Percentiles rank a stretch among this genome's conserved stretches.
Conservation (phyloP, 164 flowering plant species). For the Aristolochia californica region DNA sequence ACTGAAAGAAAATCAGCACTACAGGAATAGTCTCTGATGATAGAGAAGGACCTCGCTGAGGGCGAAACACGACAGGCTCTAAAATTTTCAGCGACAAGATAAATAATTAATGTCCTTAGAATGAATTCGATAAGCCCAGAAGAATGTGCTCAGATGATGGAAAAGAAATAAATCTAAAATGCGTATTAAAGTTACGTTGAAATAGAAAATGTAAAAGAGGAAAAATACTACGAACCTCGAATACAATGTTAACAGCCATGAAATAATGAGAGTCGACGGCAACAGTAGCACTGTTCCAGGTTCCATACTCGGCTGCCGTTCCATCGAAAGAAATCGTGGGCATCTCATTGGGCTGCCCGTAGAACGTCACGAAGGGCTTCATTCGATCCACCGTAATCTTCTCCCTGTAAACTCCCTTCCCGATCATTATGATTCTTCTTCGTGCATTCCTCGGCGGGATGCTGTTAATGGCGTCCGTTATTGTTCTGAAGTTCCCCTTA, state of each 20-base stretch:
- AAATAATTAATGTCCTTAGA: too few species aligned
- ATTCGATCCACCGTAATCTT: conserved; percentile 28
- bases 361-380: conserved; percentile 43
- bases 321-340: conserved; percentile 29
- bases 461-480: conserved; percentile 43
- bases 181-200: not conserved
- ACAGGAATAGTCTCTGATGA: too few species aligned
- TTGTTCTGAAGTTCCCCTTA: conserved; percentile 45
- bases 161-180: not conserved
- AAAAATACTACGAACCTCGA: conserved; percentile 20
- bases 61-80: too few species aligned
- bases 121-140: too few species aligned
- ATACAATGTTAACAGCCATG: conserved; percentile 34
- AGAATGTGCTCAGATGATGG: too few species aligned
- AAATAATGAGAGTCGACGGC: conserved; percentile 39
- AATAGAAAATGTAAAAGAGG: not conserved
- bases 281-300: conserved; percentile 43
- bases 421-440: conserved; percentile 33
- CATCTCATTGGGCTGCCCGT: conserved; percentile 21
- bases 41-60: too few species aligned
- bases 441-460: conserved; percentile 28
- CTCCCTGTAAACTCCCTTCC: conserved; percentile 41
- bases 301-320: conserved; percentile 33
- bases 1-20: too few species aligned
- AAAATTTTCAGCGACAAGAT: too few species aligned